A percentile compares a stretch with the other conserved stretches of the same genome.
Conservation (phyloP, 176 grass and related monocot species). For the Oryza australiensis region DNA sequence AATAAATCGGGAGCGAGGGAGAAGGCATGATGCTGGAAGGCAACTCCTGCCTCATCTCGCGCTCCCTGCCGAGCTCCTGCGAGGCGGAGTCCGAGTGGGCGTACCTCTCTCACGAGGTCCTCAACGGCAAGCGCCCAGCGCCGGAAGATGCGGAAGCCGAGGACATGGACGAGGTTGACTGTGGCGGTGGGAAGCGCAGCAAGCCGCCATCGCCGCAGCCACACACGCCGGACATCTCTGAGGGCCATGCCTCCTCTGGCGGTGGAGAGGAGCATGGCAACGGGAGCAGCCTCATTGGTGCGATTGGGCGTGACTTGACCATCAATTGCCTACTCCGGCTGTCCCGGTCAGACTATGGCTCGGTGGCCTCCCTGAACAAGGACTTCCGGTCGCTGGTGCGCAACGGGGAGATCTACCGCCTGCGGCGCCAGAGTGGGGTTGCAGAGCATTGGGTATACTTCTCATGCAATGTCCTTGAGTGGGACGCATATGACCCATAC, state of each 20-base stretch:
- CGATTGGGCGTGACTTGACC: conserved; percentile 72
- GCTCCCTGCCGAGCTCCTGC: conserved; percentile 59
- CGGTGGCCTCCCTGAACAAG: conserved; percentile 68
- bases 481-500: conserved; percentile 92
- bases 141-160: conserved; percentile 45
- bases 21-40: conserved; percentile 73
- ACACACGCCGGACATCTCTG: conserved; percentile 72
- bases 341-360: conserved; percentile 82
- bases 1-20: conserved; percentile 4
- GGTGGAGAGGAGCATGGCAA: conserved; percentile 26
- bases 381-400: conserved; percentile 71
- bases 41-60: conserved; percentile 56
- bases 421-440: conserved; percentile 59
- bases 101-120: conserved; percentile 43
- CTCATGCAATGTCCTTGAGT: conserved; percentile 84
- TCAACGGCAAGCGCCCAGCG: conserved; percentile 55
- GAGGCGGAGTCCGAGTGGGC: conserved; percentile 58
- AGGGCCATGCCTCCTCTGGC: conserved; percentile 35
- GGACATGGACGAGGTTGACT: conserved; percentile 37
- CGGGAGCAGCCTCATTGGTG: conserved; percentile 59
- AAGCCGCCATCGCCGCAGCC: conserved; percentile 79
- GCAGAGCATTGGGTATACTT: conserved; percentile 96
- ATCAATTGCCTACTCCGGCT: conserved; percentile 76
- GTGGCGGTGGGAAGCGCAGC: conserved; percentile 55
- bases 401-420: conserved; percentile 77